Percentiles rank a stretch among this genome's conserved stretches.
Evolutionary conservation across 1,284 basidiomycete species (phyloP).

Genomic region (Austroboletus rostrupii): DNA sequence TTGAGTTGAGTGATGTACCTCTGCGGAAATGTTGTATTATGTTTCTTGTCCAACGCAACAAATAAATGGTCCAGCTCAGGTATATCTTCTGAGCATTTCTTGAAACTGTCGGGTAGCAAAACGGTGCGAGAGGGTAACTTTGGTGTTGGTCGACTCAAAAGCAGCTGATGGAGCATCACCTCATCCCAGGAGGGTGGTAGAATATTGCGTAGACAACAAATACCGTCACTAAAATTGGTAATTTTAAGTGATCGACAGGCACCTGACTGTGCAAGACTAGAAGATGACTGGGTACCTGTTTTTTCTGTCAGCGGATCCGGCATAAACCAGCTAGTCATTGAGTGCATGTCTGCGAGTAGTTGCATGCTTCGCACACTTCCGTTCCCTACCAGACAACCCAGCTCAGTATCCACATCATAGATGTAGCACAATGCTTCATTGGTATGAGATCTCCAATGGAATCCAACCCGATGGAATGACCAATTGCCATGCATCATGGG

Average conservation of each 20-base stretch:
- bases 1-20: not conserved
- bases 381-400: constrained; percentile 37
- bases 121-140: not conserved
- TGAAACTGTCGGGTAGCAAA: not conserved
- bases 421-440: constrained; percentile 25
- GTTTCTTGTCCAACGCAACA: not conserved
- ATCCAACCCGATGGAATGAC: not conserved
- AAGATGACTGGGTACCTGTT: constrained; percentile 45
- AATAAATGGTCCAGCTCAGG: not conserved
- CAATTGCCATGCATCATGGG: not conserved
- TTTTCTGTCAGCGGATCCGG: constrained; percentile 43
- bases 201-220: no score
- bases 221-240: no score
- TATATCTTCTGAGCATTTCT: no score
- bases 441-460: no score
- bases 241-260: not conserved
- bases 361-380: constrained; percentile 33
- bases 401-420: constrained; percentile 37
- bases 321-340: constrained; percentile 36
- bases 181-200: no score
- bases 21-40: not conserved
- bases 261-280: constrained; percentile 37
- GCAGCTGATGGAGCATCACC: not conserved
- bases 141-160: not conserved
- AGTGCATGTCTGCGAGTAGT: constrained; percentile 44